These are phyloP conservation scores for Solanum lignicaule DNA, from an alignment of 257 asterid species.

Conservation along the genomic window DNA sequence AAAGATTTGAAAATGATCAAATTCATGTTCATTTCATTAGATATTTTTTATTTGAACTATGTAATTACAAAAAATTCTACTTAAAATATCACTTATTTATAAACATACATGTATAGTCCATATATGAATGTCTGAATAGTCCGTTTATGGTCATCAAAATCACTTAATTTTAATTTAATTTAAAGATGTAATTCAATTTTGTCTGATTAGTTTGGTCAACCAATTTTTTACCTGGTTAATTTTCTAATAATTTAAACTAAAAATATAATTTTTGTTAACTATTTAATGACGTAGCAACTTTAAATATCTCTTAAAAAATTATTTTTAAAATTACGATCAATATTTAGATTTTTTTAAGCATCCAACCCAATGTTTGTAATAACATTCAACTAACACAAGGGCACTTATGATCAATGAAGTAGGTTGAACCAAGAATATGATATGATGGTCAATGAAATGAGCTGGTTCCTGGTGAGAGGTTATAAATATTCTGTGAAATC, in stretches of 20 bases:
- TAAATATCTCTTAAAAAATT: neutral
- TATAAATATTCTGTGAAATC: rapidly evolving
- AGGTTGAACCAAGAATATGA: neutral
- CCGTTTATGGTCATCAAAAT: neutral
- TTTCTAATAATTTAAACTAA: neutral
- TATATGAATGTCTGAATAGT: neutral
- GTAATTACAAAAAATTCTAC: neutral
- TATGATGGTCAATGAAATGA: neutral
- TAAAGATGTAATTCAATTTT: no score
- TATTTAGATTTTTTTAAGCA: neutral
- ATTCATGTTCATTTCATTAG: neutral
- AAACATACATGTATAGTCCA: neutral
- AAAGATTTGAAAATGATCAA: neutral
- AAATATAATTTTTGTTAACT: neutral
- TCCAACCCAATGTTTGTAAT: neutral
- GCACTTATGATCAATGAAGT: neutral
- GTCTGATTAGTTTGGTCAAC: neutral
- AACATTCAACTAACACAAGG: neutral
- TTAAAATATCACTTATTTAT: neutral
- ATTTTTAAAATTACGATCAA: neutral
- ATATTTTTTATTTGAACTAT: no score
- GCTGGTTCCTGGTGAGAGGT: rapidly evolving
- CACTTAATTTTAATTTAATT: neutral
- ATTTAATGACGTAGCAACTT: neutral
- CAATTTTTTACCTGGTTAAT: neutral